Evolutionary conservation across 345 rosid genomes (phyloP), one percentile per base, ranked within the genome.

Genomic region (Salix koriyanagi): DNA sequence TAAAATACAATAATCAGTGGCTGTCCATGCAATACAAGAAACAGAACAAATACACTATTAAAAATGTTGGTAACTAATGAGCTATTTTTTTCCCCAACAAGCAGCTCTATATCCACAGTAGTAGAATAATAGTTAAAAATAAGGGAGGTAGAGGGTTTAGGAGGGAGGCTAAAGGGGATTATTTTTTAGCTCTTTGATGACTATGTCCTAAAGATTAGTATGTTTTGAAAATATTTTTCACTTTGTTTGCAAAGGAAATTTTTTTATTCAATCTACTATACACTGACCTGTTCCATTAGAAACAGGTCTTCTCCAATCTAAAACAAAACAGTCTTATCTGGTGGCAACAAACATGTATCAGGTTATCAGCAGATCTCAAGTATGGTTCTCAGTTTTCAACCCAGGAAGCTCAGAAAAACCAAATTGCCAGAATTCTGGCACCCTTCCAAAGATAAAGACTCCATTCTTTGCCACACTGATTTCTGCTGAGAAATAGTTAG

Each of bases 11-110:
- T 18, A 67, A 70, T 70, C 56, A 54, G 46, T 42, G 16, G 70
- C 56, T 70, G 26, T 75, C 13, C n/a, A 12, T 26, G 73, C 67
- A 76, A 82, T 62, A 58, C 15, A 67, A 56, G 36, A 72, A 36
- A 50, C 34, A 50, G 36, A 58, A 1, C 23, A 58, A 58, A 8
- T 26, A 58, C 23, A 37, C n/a, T 66, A 66, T 36, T 36, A 14
- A 66, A 9, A 65, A 16, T 23, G 1, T n/a, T 9, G 13, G 64
- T 10, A 58, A 23, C 64, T 9, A 58, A 25, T n/a, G 14, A 58
- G 11, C 64, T 58, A 10, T 58, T 58, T 23, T 16, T 58, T 18
- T 23, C 3, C 28, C 64, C 64, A 23, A 58, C 14, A 58, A 58
- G 62, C 26, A 58, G 23, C 28, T 58, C 25, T n/a, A 9, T 12